Evolutionary conservation across 257 asterid genomes (phyloP), one percentile per base, ranked within the genome.

Genomic region (Agastache rugosa): DNA sequence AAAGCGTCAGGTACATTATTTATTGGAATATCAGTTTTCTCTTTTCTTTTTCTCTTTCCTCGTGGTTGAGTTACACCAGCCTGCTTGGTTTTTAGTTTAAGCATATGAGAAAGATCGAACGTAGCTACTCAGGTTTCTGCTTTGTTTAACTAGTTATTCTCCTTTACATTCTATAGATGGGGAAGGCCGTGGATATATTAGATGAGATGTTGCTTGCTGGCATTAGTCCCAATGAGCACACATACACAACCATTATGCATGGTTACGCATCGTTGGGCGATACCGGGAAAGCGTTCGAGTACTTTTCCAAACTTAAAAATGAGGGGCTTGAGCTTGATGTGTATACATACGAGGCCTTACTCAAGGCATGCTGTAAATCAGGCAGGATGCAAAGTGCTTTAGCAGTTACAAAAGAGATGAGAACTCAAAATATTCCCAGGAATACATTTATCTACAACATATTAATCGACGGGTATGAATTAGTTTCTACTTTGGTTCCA

Each of bases 361-460:
- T 95, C 82, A 92, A 92, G 92, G 97, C 99, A 47, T 95, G 98
- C 71, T 95, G 99, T 78, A 95, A 95, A 85, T 62, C 99, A 45
- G 99, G 99, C 83, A 89, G 99, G 87, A 95, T 95, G 98, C 99
- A 95, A 79, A 92, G 99, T 81, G 99, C 99, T 84, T 82, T 95
- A 86, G 98, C 96, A 29, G 96, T 95, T 69, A 95, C 99, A 8
- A 88, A 90, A 83, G 96, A 90, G 80, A 95, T 95, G 98, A 89
- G 77, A 72, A 78, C 89, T 66, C 89, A 76, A 76, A 90, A 89
- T 63, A 87, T 95, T 78, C 89, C 89, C 8, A 84, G 97, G 81
- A 95, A 95, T 81, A 92, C 96, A 77, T 95, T 82, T 62, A 88
- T 95, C 80, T 95, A 86, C 90, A 95, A 95, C 84, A 95, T 95